Base-by-base conservation (phyloP, 2,329 filamentous ascomycete genomes). In the Botrytis fragariae region DNA sequence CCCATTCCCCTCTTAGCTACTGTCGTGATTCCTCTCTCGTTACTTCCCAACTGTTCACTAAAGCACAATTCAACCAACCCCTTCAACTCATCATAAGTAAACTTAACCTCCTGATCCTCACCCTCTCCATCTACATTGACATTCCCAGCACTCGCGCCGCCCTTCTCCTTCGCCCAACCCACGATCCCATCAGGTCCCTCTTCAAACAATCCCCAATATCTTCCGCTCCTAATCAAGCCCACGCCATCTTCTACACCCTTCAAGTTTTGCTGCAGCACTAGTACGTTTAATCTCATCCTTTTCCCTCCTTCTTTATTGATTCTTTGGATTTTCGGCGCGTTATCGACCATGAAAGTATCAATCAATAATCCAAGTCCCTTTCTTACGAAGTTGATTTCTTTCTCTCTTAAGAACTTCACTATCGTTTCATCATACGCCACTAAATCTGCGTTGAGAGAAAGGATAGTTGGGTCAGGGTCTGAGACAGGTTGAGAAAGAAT, bases 231-330 rank as follows among this genome's bases (percentile, higher is more conserved):
- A 6, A 86, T 85, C 42, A 95, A 85, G 73, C 88, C 86, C 4
- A 93, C 91, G 14, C 87, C 88, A 2, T 88, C 86, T 82, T 96
- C 94, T 71, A 99, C 91, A 77, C 97, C 97, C 84, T 97, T 97
- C 72, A 99, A 89, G 79, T 97, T 98, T 81, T 99, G 96, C 83
- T 98, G 95, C 69, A 99, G 85, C 59, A 99, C 96, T 37, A 98
- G 87, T 67, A 98, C 94, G 81, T 99, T 97, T 79, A 98, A 89
- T 81, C 94, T 92, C 89, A 99, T 94, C 54, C 94, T 89, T n/a
- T 91, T 90, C 74, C 91, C 93, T 60, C 96, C 96, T 78, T 92
- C 89, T 54, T 84, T 85, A 81, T 99, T 98, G 90, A 99, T 95
- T 12, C 92, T 90, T 68, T 90, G 90, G 62, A 95, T 92, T 80